phyloP scores from a whole-genome alignment of 441 rosid genomes.

The Pelargonium citronellum region DNA sequence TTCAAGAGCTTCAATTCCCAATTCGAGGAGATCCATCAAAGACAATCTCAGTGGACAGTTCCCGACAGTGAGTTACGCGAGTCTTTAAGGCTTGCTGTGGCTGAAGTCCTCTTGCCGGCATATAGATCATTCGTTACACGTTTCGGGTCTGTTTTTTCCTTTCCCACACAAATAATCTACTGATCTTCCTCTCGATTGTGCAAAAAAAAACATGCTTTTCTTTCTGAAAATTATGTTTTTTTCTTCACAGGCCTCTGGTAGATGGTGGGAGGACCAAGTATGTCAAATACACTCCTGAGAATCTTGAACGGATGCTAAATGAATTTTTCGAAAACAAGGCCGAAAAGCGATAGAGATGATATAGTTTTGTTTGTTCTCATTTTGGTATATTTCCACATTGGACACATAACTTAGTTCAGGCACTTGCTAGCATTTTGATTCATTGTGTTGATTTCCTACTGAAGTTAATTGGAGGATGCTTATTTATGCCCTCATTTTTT shows the following conservation, averaged over 20 bases:
- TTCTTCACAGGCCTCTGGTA: slow-evolving; percentile 57
- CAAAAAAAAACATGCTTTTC: too few relatives aligned
- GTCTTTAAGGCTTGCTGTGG: slow-evolving; percentile 81
- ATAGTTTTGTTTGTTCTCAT: neutral
- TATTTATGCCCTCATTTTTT: too few relatives aligned
- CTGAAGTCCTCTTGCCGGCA: slow-evolving; percentile 90
- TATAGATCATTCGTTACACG: slow-evolving; percentile 83
- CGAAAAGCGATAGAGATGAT: slow-evolving; percentile 43
- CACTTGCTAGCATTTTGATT: neutral
- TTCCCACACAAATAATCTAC: neutral
- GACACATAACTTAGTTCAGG: neutral
- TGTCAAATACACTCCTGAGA: slow-evolving; percentile 65
- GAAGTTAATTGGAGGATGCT: too few relatives aligned
- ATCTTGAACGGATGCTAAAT: slow-evolving; percentile 72
- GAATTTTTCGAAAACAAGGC: slow-evolving; percentile 90
- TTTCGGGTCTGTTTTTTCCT: slow-evolving; percentile 46
- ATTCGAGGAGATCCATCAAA: slow-evolving; percentile 80
- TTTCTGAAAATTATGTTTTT: slow-evolving; percentile 14
- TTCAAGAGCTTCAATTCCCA: slow-evolving; percentile 75
- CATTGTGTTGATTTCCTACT: neutral
- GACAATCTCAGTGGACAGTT: slow-evolving; percentile 94
- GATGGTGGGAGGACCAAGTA: slow-evolving; percentile 79
- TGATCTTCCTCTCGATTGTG: neutral
- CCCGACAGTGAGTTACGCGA: slow-evolving; percentile 91
- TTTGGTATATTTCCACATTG: neutral